Evolutionary conservation across 2,329 filamentous ascomycete species (phyloP).

Genomic region (Akanthomyces uredinophilus): DNA sequence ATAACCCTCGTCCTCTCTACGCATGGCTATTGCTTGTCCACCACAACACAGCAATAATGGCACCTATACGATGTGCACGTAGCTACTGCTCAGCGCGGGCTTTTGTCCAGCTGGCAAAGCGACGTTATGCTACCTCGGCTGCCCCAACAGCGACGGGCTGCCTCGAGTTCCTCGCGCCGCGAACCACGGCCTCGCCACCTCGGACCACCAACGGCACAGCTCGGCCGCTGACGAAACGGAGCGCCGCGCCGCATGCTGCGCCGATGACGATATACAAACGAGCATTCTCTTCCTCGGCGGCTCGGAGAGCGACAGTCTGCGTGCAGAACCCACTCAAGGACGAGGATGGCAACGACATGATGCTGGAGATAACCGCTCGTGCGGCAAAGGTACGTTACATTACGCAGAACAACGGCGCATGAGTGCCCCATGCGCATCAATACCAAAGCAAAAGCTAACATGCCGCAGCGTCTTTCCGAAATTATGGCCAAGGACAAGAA

Average conservation of each 20-base stretch:
- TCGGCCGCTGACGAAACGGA: slow-evolving; percentile 2
- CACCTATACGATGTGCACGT: slow-evolving; percentile 33
- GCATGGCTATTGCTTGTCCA: not conserved
- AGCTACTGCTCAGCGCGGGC: slow-evolving; percentile 33
- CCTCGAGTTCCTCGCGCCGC: slow-evolving; percentile 38
- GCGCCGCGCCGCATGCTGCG: not conserved
- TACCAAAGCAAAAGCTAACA: slow-evolving; percentile 5
- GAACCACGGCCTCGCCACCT: slow-evolving; percentile 17
- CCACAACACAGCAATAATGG: slow-evolving; percentile 24
- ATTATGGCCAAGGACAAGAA: slow-evolving; percentile 71
- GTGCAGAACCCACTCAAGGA: slow-evolving; percentile 70
- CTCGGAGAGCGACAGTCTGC: slow-evolving; percentile 40
- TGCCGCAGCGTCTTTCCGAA: slow-evolving; percentile 60
- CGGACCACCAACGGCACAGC: slow-evolving; percentile 14
- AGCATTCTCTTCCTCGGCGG: slow-evolving; percentile 34
- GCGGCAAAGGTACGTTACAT: slow-evolving; percentile 62
- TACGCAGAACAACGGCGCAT: not conserved
- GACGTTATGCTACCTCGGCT: slow-evolving; percentile 26
- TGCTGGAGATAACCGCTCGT: slow-evolving; percentile 75
- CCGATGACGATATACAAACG: slow-evolving; percentile 15
- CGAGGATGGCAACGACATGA: slow-evolving; percentile 80
- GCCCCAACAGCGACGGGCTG: slow-evolving; percentile 23
- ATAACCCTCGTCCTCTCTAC: slow-evolving; percentile 2
- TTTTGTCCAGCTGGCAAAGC: slow-evolving; percentile 38
- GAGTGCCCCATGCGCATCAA: not conserved